Conservation (phyloP, 1,139 yeast species). For the Saccharomyces hybrid region DNA sequence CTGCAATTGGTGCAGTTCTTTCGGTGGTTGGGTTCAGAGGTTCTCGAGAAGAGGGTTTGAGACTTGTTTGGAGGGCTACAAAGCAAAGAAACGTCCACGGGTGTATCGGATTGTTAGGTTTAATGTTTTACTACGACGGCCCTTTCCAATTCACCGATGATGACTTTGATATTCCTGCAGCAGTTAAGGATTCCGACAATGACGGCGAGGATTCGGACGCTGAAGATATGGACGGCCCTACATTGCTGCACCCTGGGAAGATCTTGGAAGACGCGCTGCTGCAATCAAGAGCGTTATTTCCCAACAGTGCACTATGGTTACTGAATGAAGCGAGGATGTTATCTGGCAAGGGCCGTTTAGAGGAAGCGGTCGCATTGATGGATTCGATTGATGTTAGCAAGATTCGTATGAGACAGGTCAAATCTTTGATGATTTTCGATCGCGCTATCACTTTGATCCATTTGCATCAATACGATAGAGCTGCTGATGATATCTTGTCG, state of each 20-base stretch:
- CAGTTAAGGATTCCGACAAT: conserved; percentile 6
- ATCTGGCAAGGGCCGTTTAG: conserved; percentile 67
- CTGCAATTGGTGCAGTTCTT: conserved; percentile 79
- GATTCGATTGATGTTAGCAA: conserved; percentile 56
- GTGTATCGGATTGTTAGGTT: conserved; percentile 73
- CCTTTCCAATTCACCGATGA: conserved; percentile 90
- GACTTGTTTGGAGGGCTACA: conserved; percentile 78
- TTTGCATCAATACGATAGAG: conserved; percentile 69
- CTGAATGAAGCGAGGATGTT: conserved; percentile 84
- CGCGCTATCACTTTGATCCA: conserved; percentile 73
- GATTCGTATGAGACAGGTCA: conserved; percentile 86
- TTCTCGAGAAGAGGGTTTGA: conserved; percentile 71
- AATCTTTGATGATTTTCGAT: conserved; percentile 79
- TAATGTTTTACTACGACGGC: conserved; percentile 86
- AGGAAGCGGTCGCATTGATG: conserved; percentile 66
- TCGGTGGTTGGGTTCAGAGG: conserved; percentile 90
- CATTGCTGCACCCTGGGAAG: conserved; percentile 45
- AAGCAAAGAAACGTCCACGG: conserved; percentile 84
- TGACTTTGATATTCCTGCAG: conserved; percentile 58
- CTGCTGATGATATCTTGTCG: conserved; percentile 65
- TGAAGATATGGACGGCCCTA: conserved; percentile 37
- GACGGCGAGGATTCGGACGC: conserved; percentile 6
- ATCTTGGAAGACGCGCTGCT: conserved; percentile 43
- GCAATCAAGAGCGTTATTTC: conserved; percentile 66
- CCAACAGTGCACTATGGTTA: conserved; percentile 87